phyloP scores from a whole-genome alignment of 176 grass and related monocot species.

The Oryza coarctata region DNA sequence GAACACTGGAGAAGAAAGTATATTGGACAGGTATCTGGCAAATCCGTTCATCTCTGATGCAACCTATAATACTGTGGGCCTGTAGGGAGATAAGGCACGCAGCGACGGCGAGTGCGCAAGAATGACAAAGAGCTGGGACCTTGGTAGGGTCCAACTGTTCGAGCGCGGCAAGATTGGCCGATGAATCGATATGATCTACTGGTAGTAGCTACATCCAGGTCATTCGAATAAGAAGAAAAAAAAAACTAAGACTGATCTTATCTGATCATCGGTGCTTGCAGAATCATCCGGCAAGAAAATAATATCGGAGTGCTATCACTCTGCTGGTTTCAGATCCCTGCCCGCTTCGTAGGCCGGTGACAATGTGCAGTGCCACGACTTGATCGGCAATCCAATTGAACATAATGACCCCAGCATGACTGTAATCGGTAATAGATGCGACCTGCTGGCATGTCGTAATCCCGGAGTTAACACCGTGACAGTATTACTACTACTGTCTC shows the following conservation, averaged over 20 bases:
- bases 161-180: not conserved
- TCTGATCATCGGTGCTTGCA: not conserved
- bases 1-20: not conserved
- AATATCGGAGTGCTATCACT: not conserved
- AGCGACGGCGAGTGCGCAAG: not conserved
- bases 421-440: not conserved
- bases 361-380: constrained; percentile 6
- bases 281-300: not conserved
- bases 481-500: not conserved
- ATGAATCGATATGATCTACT: not conserved
- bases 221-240: not conserved
- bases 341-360: constrained; percentile 13
- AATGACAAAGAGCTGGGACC: not conserved
- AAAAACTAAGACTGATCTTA: not conserved
- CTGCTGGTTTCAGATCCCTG: constrained; percentile 28
- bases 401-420: not conserved
- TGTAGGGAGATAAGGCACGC: not conserved
- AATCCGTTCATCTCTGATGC: not conserved
- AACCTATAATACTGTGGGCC: not conserved
- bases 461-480: not conserved
- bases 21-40: constrained; percentile 1
- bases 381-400: constrained; percentile 25
- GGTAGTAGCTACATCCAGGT: not conserved
- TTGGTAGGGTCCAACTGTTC: not conserved
- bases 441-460: not conserved